These are phyloP conservation scores for Aspergillus biplanus DNA, from an alignment of 495 filamentous ascomycete genomes.

Conservation along the genomic window DNA sequence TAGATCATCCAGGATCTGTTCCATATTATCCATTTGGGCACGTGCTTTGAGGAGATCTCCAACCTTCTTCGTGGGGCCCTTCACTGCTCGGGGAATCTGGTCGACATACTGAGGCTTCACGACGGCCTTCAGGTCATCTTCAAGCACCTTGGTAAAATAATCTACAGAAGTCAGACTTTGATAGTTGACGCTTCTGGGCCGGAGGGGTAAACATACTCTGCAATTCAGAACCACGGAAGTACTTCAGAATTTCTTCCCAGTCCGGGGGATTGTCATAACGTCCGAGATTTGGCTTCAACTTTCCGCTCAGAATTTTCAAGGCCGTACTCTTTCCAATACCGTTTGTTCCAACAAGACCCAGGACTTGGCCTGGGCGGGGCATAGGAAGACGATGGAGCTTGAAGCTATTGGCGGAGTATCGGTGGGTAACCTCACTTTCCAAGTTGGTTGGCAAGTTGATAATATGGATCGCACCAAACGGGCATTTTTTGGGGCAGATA, in stretches of 20 bases:
- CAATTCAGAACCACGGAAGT: slow-evolving; percentile 95
- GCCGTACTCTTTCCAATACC: slow-evolving; percentile 99
- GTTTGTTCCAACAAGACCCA: slow-evolving; percentile 97
- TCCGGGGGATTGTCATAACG: slow-evolving; percentile 95
- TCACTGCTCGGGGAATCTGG: slow-evolving; percentile 91
- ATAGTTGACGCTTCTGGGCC: not conserved
- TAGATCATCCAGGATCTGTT: slow-evolving; percentile 82
- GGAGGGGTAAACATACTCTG: slow-evolving; percentile 67
- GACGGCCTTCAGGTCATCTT: slow-evolving; percentile 94
- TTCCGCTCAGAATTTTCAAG: slow-evolving; percentile 95
- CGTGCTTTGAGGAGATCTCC: slow-evolving; percentile 73
- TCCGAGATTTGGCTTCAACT: slow-evolving; percentile 96
- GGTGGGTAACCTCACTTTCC: slow-evolving; percentile 95
- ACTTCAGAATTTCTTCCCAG: slow-evolving; percentile 98
- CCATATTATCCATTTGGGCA: slow-evolving; percentile 75
- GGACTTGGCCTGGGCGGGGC: slow-evolving; percentile 93
- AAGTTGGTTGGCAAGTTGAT: slow-evolving; percentile 99
- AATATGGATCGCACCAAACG: slow-evolving; percentile 98
- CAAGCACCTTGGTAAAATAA: slow-evolving; percentile 97
- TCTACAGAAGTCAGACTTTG: slow-evolving; percentile 54
- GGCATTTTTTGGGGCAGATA: slow-evolving; percentile 99
- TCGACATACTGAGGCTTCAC: slow-evolving; percentile 99
- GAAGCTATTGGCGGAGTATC: slow-evolving; percentile 99
- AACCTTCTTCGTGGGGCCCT: slow-evolving; percentile 74
- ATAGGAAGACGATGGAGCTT: slow-evolving; percentile 96